These are phyloP conservation scores for Penium margaritaceum DNA, from an alignment of 139 green algal genomes.

Conservation along the genomic window DNA sequence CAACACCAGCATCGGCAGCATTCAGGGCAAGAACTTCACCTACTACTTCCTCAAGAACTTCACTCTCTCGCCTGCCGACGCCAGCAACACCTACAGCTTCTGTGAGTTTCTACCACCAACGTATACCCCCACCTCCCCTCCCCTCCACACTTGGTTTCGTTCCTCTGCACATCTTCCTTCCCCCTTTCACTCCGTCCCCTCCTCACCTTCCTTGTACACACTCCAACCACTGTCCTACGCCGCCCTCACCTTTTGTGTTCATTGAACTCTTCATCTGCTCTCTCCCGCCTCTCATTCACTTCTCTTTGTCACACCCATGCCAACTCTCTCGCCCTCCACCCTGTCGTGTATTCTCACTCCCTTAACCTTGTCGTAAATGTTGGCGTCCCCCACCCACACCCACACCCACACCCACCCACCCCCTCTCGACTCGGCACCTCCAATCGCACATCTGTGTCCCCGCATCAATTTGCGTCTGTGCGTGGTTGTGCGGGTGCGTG, in stretches of 20 bases:
- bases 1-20: background rate
- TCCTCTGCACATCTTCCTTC: background rate
- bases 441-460: no score
- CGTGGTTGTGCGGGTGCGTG: background rate
- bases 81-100: slow-evolving; percentile 12
- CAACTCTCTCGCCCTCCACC: no score
- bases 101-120: background rate
- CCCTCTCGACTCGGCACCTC: background rate
- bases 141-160: background rate
- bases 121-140: background rate
- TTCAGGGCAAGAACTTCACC: slow-evolving; percentile 10
- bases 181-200: background rate
- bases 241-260: background rate
- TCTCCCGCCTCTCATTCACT: no score
- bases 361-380: no score
- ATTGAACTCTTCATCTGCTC: no score
- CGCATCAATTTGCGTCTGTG: background rate
- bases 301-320: no score
- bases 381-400: no score
- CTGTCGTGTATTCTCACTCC: no score
- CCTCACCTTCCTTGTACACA: background rate
- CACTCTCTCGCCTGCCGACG: slow-evolving; percentile 3
- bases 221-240: background rate
- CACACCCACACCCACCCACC: background rate
- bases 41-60: slow-evolving; percentile 32